Base-by-base conservation (phyloP, 345 rosid genomes). In the Acer campestre region DNA sequence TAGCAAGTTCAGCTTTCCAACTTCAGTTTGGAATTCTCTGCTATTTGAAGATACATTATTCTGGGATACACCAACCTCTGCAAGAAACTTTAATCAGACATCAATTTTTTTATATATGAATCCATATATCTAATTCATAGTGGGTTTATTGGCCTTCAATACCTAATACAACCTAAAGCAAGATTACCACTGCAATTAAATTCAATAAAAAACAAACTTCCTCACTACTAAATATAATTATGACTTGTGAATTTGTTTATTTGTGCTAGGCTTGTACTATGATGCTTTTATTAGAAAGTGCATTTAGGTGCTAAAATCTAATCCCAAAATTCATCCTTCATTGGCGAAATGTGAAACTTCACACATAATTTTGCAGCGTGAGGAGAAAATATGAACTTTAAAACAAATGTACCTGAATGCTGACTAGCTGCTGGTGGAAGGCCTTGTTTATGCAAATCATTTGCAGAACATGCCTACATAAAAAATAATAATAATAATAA, bases 61-160 rank as follows among this genome's bases (percentile, higher is more conserved):
- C 82, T 89, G 92, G 64, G 91, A 75, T 71, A 80, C 53, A 31
- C 93, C 93, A 80, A 79, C 81, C 82, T 88, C 99, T 91, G 85
- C 87, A 75, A 82, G 61, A 70, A 77, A 80, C 67, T 76, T 78
- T 71, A 84, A 77, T 76, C 78, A 80, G 63, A 68, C 58, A 66
- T 67, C 70, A 68, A 75, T 63, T 74, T 64, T 42, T 16, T 27
- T 12, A 62, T n/a, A 4, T 48, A 64, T 64, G 62, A 64, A 27
- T 27, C 29, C 49, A 46, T 63, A 46, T 25, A 10, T 73, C 67
- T 44, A 73, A 59, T 29, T 1, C 53, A 22, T 14, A 6, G 29
- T 0, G 22, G 17, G 22, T 0, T 16, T 16, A 25, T 49, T 49
- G 35, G 6, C 59, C 55, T n/a, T n/a, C 73, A 49, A 48, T 27